Percentiles rank a stretch among this genome's conserved stretches.
Evolutionary conservation across 495 filamentous ascomycete genomes (phyloP).

Genomic region (Xylaria acuta): DNA sequence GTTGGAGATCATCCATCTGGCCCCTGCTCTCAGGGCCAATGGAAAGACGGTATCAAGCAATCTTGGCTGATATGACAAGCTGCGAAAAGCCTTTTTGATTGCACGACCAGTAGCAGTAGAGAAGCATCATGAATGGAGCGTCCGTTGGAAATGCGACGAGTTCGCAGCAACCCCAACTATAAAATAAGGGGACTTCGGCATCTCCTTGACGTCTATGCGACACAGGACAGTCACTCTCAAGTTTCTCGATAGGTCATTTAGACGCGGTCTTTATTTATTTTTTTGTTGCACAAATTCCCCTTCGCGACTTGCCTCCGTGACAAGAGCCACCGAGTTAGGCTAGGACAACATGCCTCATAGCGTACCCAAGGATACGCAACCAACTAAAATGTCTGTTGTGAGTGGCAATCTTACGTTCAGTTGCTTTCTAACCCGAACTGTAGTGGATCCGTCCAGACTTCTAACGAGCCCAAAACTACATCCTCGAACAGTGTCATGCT

Average conservation of each 20-base stretch:
- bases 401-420: slow-evolving; percentile 7
- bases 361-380: slow-evolving; percentile 28
- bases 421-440: slow-evolving; percentile 28
- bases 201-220: slow-evolving; percentile 7
- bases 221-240: slow-evolving; percentile 21
- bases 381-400: slow-evolving; percentile 34
- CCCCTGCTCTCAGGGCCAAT: slow-evolving; percentile 26
- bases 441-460: slow-evolving; percentile 30
- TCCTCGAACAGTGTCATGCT: slow-evolving; percentile 44
- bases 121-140: slow-evolving; percentile 2
- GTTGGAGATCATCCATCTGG: slow-evolving; percentile 22
- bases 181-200: slow-evolving; percentile 17
- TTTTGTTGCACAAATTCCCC: not conserved
- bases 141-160: not conserved
- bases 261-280: slow-evolving; percentile 20
- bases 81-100: slow-evolving; percentile 26
- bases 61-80: slow-evolving; percentile 24
- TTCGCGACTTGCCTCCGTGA: slow-evolving; percentile 8
- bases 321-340: not conserved
- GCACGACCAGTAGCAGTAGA: slow-evolving; percentile 24
- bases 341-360: slow-evolving; percentile 37
- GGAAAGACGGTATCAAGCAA: slow-evolving; percentile 3
- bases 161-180: slow-evolving; percentile 21
- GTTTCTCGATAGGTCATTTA: slow-evolving; percentile 15
- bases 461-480: slow-evolving; percentile 2